Evolutionary conservation across 1,284 basidiomycete genomes (phyloP).

Genomic region (Microbotryum violaceum): DNA sequence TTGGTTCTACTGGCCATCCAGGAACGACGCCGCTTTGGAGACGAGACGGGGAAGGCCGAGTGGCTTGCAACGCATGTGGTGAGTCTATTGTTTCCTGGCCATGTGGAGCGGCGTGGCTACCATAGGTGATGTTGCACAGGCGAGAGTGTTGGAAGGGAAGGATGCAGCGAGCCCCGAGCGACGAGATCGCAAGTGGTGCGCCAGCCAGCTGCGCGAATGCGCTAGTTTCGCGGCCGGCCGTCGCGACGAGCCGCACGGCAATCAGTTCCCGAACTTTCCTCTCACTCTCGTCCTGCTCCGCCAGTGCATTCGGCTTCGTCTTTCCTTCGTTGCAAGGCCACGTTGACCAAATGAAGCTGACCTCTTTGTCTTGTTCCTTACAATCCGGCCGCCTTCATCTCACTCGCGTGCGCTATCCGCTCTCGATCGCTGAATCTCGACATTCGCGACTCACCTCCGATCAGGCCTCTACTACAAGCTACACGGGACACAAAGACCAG

Average conservation of each 20-base stretch:
- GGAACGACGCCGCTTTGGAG: slow-evolving; percentile 84
- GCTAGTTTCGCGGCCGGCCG: no score
- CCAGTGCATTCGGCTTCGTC: no score
- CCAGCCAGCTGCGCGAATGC: not conserved
- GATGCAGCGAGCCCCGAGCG: no score
- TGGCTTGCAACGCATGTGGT: slow-evolving; percentile 82
- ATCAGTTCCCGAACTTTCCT: no score
- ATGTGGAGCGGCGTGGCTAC: slow-evolving; percentile 42
- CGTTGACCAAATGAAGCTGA: no score
- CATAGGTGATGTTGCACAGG: slow-evolving; percentile 9
- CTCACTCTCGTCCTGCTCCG: no score
- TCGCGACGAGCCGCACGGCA: no score
- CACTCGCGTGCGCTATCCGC: not conserved
- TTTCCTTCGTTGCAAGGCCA: no score
- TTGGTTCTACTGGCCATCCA: not conserved
- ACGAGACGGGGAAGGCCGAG: slow-evolving; percentile 82
- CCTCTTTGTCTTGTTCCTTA: not conserved
- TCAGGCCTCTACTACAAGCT: slow-evolving; percentile 94
- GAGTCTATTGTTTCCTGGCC: slow-evolving; percentile 44
- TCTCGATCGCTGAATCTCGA: not conserved
- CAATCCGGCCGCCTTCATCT: slow-evolving; percentile 5
- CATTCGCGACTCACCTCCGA: slow-evolving; percentile 4
- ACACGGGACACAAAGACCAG: slow-evolving; percentile 91
- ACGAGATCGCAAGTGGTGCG: slow-evolving; percentile 28
- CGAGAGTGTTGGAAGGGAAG: no score